phyloP scores from a whole-genome alignment of 1,284 basidiomycete species.

The Melanopsichium pennsylvanicum region DNA sequence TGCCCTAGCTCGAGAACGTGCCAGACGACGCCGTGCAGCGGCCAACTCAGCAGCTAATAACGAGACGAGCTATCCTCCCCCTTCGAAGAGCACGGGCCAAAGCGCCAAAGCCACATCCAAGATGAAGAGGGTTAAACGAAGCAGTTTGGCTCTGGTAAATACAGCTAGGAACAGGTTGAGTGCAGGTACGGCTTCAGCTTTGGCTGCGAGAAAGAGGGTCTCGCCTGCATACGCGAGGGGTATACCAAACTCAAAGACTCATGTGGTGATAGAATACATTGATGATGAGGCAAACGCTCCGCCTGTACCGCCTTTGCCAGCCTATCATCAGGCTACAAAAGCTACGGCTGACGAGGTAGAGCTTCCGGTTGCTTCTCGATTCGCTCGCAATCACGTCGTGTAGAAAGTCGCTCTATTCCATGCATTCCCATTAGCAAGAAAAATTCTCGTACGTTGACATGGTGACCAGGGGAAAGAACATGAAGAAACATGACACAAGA shows the following conservation, averaged over 20 bases:
- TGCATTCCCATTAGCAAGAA: too few relatives aligned
- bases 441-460: too few relatives aligned
- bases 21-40: conserved; percentile 10
- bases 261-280: conserved; percentile 21
- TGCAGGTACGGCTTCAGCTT: conserved; percentile 23
- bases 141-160: conserved; percentile 32
- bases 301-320: conserved; percentile 31
- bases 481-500: too few relatives aligned
- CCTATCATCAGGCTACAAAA: conserved; percentile 26
- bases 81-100: conserved; percentile 24
- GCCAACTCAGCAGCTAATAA: not conserved
- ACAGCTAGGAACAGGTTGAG: conserved; percentile 21
- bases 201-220: conserved; percentile 17
- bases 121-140: conserved; percentile 18
- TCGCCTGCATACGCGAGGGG: not conserved
- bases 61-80: conserved; percentile 14
- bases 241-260: conserved; percentile 9
- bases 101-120: conserved; percentile 8
- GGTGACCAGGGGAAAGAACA: too few relatives aligned
- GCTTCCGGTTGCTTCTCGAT: conserved; percentile 20
- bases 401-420: conserved; percentile 4
- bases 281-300: conserved; percentile 17
- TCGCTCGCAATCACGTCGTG: conserved; percentile 17
- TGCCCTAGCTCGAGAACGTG: conserved; percentile 24
- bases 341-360: not conserved